phyloP scores from a whole-genome alignment of 495 filamentous ascomycete species.

The Amniculicola lignicola region DNA sequence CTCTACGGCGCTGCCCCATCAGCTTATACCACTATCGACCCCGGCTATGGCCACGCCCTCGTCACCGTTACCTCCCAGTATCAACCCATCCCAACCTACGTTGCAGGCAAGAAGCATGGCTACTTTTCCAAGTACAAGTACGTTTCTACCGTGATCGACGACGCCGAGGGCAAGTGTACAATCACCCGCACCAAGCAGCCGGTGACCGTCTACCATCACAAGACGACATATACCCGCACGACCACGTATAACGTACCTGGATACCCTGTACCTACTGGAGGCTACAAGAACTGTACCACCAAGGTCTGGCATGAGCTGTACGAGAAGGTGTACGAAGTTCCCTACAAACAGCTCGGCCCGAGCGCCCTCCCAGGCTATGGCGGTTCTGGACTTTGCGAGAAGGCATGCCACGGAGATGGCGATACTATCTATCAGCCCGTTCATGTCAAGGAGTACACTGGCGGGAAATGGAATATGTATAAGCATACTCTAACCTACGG shows the following conservation, averaged over 20 bases:
- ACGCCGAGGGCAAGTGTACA: conserved; percentile 15
- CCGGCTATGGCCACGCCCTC: conserved; percentile 3
- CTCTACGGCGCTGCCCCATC: conserved; percentile 2
- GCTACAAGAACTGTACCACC: conserved; percentile 2
- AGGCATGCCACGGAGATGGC: neutral
- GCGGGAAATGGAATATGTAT: conserved; percentile 16
- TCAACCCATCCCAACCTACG: conserved; percentile 21
- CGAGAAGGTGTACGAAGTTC: conserved; percentile 11
- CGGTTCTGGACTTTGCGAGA: conserved; percentile 5
- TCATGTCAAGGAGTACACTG: conserved; percentile 16
- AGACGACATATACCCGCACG: conserved; percentile 19
- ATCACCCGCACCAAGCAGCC: conserved; percentile 15
- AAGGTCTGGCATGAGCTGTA: conserved; percentile 18
- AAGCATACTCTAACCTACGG: conserved; percentile 9
- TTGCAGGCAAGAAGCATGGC: neutral
- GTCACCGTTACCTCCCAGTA: conserved; percentile 26
- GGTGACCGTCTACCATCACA: conserved; percentile 23
- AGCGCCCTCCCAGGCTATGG: conserved; percentile 18
- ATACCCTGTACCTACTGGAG: neutral
- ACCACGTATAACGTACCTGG: neutral
- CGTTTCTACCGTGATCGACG: conserved; percentile 18
- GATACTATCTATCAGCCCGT: conserved; percentile 11
- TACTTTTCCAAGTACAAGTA: conserved; percentile 8
- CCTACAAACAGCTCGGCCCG: conserved; percentile 19
- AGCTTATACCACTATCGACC: conserved; percentile 14